phyloP scores from a whole-genome alignment of 2,329 filamentous ascomycete species.

The Fusarium torreyae region DNA sequence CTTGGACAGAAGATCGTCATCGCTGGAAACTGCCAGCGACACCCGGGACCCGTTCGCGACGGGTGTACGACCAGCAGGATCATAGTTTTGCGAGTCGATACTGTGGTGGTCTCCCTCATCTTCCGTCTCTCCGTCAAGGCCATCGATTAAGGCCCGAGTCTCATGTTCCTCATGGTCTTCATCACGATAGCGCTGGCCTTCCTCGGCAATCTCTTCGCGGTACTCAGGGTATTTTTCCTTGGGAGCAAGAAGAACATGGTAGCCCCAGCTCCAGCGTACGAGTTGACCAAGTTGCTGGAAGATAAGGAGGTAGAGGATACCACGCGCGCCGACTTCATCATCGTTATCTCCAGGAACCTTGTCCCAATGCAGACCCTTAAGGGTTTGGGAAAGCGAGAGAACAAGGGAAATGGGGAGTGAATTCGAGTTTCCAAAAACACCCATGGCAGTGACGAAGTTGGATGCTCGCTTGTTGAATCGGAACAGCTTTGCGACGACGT shows the following conservation, averaged over 20 bases:
- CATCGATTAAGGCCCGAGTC: slow-evolving; percentile 60
- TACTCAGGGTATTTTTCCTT: slow-evolving; percentile 80
- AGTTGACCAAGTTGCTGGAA: slow-evolving; percentile 98
- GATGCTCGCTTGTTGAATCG: slow-evolving; percentile 86
- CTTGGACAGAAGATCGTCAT: slow-evolving; percentile 59
- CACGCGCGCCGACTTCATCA: slow-evolving; percentile 91
- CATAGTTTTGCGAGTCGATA: slow-evolving; percentile 64
- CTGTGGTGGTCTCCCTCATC: slow-evolving; percentile 56
- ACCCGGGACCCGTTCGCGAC: slow-evolving; percentile 65
- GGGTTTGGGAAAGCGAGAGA: slow-evolving; percentile 91
- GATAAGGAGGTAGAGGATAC: slow-evolving; percentile 94
- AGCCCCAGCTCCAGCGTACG: slow-evolving; percentile 98
- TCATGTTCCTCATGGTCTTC: slow-evolving; percentile 61
- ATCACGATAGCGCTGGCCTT: slow-evolving; percentile 72
- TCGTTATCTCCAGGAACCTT: slow-evolving; percentile 93
- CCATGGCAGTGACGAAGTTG: slow-evolving; percentile 98
- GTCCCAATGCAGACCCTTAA: slow-evolving; percentile 94
- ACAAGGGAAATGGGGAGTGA: slow-evolving; percentile 97
- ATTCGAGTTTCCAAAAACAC: slow-evolving; percentile 97
- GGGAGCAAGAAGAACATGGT: slow-evolving; percentile 92
- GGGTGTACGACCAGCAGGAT: slow-evolving; percentile 71
- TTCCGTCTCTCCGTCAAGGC: slow-evolving; percentile 56
- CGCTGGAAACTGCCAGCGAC: slow-evolving; percentile 65
- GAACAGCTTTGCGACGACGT: slow-evolving; percentile 79
- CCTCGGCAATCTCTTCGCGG: slow-evolving; percentile 66